A percentile compares a stretch with the other conserved stretches of the same genome.
Conservation (phyloP, 1,284 basidiomycete genomes). For the Melampsora larici-populina region DNA sequence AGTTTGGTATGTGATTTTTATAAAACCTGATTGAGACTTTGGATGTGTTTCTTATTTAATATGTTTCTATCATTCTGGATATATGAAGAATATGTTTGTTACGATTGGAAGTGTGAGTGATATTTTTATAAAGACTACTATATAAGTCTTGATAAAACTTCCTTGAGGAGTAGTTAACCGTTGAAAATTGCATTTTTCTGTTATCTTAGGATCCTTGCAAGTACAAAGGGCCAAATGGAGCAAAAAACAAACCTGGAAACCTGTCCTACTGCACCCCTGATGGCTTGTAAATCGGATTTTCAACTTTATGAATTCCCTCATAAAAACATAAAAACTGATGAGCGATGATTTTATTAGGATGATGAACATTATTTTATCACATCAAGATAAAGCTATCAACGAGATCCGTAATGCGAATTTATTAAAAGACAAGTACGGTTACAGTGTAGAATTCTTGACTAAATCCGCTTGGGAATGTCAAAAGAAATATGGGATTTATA, state of each 20-base stretch:
- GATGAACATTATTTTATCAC: conserved; percentile 39
- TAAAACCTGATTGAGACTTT: too few species aligned
- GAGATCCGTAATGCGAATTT: conserved; percentile 31
- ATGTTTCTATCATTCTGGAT: neutral
- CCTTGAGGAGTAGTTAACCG: neutral
- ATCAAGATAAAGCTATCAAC: conserved; percentile 4
- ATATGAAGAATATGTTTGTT: conserved; percentile 19
- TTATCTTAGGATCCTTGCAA: conserved; percentile 28
- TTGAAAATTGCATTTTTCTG: too few species aligned
- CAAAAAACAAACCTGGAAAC: conserved; percentile 15
- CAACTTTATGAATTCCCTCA: neutral
- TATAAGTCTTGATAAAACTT: neutral
- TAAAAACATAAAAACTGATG: neutral
- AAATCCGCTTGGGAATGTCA: conserved; percentile 39
- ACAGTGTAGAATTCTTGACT: conserved; percentile 22
- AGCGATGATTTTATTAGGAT: conserved; percentile 20
- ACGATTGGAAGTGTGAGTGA: conserved; percentile 33
- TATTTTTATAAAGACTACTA: neutral
- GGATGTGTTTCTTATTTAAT: too few species aligned
- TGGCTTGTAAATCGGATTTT: conserved; percentile 20
- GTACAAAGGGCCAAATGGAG: conserved; percentile 32
- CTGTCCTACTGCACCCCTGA: conserved; percentile 33
- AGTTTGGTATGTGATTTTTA: conserved; percentile 13
- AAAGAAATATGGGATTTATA: conserved; percentile 42
- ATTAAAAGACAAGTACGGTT: conserved; percentile 25